Evolutionary conservation across 352 stramenopile species (phyloP).

Genomic region (Elongisporangium anandrum): DNA sequence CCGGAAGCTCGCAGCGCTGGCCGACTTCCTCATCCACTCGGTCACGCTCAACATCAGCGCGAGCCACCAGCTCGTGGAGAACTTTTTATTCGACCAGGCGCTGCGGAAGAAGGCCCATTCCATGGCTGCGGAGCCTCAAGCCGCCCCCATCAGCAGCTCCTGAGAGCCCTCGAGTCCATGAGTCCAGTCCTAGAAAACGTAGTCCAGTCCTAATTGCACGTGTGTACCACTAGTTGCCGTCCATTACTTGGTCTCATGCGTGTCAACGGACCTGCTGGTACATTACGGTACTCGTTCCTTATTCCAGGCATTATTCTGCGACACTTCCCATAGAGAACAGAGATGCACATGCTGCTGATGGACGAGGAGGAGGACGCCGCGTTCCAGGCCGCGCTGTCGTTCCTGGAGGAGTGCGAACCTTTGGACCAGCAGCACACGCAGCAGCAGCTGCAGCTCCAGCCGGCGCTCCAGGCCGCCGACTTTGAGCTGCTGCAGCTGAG

Average conservation of each 20-base stretch:
- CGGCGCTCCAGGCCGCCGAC: not conserved
- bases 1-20: slow-evolving; percentile 34
- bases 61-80: slow-evolving; percentile 49
- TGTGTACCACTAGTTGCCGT: not conserved
- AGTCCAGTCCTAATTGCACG: not conserved
- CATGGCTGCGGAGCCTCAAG: no score
- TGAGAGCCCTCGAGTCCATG: not conserved
- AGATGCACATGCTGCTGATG: not conserved
- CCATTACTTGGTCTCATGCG: not conserved
- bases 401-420: slow-evolving; percentile 31
- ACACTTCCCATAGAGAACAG: not conserved
- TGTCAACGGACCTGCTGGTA: not conserved
- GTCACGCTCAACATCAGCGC: slow-evolving; percentile 30
- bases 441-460: not conserved
- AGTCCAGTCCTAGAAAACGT: no score
- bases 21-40: slow-evolving; percentile 31
- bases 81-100: slow-evolving; percentile 36
- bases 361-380: slow-evolving; percentile 2
- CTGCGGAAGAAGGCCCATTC: slow-evolving; percentile 6
- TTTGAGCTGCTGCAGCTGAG: not conserved
- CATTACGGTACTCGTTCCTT: not conserved
- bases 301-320: not conserved
- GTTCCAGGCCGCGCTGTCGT: slow-evolving; percentile 36
- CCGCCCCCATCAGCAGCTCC: not conserved
- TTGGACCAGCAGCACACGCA: not conserved